Evolutionary conservation across 805 yeast genomes (phyloP), one percentile per base, ranked within the genome.

Genomic region (Zygosaccharomyces kombuchaensis): DNA sequence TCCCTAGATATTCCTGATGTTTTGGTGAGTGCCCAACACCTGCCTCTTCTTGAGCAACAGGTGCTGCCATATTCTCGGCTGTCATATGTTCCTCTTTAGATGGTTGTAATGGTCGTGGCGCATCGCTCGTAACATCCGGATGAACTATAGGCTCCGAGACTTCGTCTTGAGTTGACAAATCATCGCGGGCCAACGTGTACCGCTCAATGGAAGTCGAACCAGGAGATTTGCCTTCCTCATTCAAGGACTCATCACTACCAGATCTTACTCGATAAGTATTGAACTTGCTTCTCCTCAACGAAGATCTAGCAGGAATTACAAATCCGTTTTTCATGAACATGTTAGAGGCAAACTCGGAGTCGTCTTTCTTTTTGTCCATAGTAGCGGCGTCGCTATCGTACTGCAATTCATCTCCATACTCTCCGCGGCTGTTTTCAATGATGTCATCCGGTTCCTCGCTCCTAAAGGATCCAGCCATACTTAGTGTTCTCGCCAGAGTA

Each of bases 401-500:
- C 10, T 36, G 26, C 12, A 36, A 10, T 27, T 32, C 40, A 26
- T 35, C 42, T 14, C 32, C 35, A 17, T 39, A 40, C 9, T 25
- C 34, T 9, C 22, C 9, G 25, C 22, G 27, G 6, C 43, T 23
- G 12, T 43, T 37, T 2, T 36, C 43, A 19, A 38, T 36, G 23
- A 27, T 27, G 34, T 38, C 41, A 38, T 38, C 41, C 13, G 46
- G 39, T 16, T 45, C 51, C 16, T 45, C 48, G 16, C 47, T 46
- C 1, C 60, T 73, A 9, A 85, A 84, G 23, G 84, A 69, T 0
- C 87, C 78, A 0, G 84, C 76, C 38, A 87, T 76, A 2, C 91
- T 83, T 40, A 88, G 71, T 1, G 93, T 81, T 57, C 95, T 71
- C 0, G 95, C 96, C 45, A 87, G 70, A 0, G 95, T 80, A 4